Evolutionary conservation across 768 basidiomycete genomes (phyloP).

Genomic region (Coprinopsis marcescibilis): DNA sequence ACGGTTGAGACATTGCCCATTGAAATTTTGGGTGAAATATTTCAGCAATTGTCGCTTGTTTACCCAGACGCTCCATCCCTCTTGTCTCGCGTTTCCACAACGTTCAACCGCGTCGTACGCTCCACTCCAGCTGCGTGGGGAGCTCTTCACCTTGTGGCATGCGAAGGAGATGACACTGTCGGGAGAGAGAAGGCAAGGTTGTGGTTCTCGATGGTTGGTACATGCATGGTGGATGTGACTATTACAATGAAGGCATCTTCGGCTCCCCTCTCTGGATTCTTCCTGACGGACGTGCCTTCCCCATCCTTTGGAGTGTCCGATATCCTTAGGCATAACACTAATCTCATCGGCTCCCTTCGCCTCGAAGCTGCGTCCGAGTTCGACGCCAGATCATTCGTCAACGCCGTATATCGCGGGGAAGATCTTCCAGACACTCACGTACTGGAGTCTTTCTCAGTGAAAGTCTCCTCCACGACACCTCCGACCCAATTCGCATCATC

Average conservation of each 20-base stretch:
- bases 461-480: constrained; percentile 3
- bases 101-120: constrained; percentile 22
- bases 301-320: neutral
- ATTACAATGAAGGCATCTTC: constrained; percentile 12
- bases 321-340: constrained; percentile 7
- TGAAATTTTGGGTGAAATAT: constrained; percentile 32
- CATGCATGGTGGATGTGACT: constrained; percentile 19
- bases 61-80: constrained; percentile 27
- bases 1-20: constrained; percentile 18
- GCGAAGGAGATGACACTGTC: constrained; percentile 10
- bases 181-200: constrained; percentile 20
- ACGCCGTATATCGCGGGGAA: constrained; percentile 15
- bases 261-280: neutral
- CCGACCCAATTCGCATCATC: constrained; percentile 7
- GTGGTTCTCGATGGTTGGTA: constrained; percentile 26
- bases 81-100: constrained; percentile 25
- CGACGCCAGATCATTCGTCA: constrained; percentile 17
- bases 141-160: constrained; percentile 19
- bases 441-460: neutral
- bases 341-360: constrained; percentile 15
- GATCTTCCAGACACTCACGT: constrained; percentile 6
- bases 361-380: constrained; percentile 16
- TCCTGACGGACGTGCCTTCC: neutral
- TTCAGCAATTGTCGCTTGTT: constrained; percentile 20
- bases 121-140: constrained; percentile 28